Percentiles rank a stretch among this genome's conserved stretches.
phyloP scores from a whole-genome alignment of 192 early-diverging fungal species.

The Paraglomus brasilianum region DNA sequence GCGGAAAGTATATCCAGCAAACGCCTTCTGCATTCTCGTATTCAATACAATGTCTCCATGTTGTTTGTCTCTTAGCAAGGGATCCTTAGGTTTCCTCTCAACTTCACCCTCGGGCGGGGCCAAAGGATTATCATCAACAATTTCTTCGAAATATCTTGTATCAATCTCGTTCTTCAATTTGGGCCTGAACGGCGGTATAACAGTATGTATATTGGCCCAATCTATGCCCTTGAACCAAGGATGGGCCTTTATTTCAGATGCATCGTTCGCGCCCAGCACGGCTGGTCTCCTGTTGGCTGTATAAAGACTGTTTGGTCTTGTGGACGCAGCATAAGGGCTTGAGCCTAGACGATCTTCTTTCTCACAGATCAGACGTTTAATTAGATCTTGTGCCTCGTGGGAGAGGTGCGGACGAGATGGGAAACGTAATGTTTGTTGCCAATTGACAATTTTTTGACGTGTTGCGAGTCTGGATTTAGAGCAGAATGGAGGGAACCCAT shows the following conservation, averaged over 20 bases:
- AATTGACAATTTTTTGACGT: conserved; percentile 69
- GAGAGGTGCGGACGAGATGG: conserved; percentile 54
- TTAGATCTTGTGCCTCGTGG: conserved; percentile 60
- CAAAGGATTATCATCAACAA: conserved; percentile 45
- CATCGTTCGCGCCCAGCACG: conserved; percentile 45
- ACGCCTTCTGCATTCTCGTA: conserved; percentile 63
- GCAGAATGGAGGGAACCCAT: conserved; percentile 68
- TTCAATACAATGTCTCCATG: conserved; percentile 53
- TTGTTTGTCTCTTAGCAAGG: conserved; percentile 42
- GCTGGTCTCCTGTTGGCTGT: conserved; percentile 35
- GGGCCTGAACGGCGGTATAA: conserved; percentile 82
- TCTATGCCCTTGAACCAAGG: conserved; percentile 72
- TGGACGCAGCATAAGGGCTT: conserved; percentile 32
- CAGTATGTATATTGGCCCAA: conserved; percentile 63
- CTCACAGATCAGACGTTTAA: conserved; percentile 56
- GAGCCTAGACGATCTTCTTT: conserved; percentile 56
- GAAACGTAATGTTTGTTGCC: conserved; percentile 58
- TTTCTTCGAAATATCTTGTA: conserved; percentile 89
- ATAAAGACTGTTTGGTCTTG: conserved; percentile 39
- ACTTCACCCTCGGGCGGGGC: conserved; percentile 43
- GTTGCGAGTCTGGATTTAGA: conserved; percentile 58
- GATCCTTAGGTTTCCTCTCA: conserved; percentile 42
- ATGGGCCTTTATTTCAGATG: conserved; percentile 75
- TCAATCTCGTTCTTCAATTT: conserved; percentile 73
- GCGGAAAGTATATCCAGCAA: conserved; percentile 57